These are phyloP conservation scores for Fusarium keratoplasticum DNA, from an alignment of 2,329 filamentous ascomycete species.

Conservation along the genomic window DNA sequence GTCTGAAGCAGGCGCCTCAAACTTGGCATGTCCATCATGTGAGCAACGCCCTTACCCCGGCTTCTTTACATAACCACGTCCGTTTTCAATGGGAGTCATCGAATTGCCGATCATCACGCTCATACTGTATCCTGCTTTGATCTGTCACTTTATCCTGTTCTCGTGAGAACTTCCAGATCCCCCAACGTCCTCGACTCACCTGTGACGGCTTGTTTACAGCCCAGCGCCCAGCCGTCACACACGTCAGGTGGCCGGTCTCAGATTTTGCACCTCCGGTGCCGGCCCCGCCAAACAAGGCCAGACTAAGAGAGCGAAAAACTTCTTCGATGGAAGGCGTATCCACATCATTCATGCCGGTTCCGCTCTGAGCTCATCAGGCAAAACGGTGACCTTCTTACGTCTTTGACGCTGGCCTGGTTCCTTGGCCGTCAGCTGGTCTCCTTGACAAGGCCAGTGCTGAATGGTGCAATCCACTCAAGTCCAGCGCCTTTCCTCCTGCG, in stretches of 20 bases:
- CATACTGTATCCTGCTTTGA: background rate
- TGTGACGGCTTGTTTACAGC: background rate
- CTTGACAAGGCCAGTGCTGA: constrained; percentile 12
- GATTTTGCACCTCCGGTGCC: constrained; percentile 24
- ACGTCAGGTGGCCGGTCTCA: background rate
- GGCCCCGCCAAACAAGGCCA: constrained; percentile 37
- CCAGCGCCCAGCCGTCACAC: background rate
- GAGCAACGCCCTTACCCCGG: constrained; percentile 3
- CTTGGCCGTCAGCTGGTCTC: constrained; percentile 1
- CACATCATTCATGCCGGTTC: constrained; percentile 10
- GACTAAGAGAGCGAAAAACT: constrained; percentile 4
- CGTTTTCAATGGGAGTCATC: background rate
- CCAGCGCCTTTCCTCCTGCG: constrained; percentile 10
- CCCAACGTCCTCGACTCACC: background rate
- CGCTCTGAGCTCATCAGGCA: constrained; percentile 26
- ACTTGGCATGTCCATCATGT: constrained; percentile 13
- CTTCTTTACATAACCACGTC: constrained; percentile 7
- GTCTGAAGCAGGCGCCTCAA: constrained; percentile 9
- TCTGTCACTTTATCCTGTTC: constrained; percentile 1
- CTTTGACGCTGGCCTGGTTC: constrained; percentile 20
- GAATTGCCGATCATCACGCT: constrained; percentile 6
- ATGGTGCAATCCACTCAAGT: constrained; percentile 16
- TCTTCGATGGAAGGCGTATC: background rate
- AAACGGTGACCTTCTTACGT: constrained; percentile 33
- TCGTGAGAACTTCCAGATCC: background rate